These are phyloP conservation scores for Pleurozium schreberi DNA, from an alignment of 225 moss, liverwort and hornwort genomes.

Conservation along the genomic window DNA sequence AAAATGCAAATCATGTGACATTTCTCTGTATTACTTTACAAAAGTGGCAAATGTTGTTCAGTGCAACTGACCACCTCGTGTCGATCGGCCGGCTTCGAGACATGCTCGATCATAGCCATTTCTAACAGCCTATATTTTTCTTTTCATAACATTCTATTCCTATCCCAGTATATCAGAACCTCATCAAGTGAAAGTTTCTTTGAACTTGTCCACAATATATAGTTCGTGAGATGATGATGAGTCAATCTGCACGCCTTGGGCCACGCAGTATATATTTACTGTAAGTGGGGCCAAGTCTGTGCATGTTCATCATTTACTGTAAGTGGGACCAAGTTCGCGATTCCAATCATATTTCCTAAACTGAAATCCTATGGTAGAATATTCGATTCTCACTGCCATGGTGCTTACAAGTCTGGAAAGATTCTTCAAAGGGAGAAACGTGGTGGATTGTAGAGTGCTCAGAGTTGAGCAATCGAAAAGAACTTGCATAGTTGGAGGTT, in stretches of 20 bases:
- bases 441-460: neutral
- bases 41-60: neutral
- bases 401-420: neutral
- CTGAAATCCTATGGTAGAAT: neutral
- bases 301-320: neutral
- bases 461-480: neutral
- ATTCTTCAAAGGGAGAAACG: neutral
- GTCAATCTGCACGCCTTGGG: neutral
- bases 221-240: neutral
- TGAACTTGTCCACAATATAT: neutral
- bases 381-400: neutral
- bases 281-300: neutral
- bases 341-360: neutral
- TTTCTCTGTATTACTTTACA: neutral
- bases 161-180: neutral
- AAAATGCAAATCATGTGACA: neutral
- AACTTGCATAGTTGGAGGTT: neutral
- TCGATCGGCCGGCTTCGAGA: neutral
- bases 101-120: neutral
- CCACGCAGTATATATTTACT: neutral
- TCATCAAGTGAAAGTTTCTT: neutral
- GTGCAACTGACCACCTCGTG: neutral
- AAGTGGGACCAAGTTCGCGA: neutral
- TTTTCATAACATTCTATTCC: neutral
- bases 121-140: neutral